These are phyloP conservation scores for Patellaria atrata DNA, from an alignment of 495 filamentous ascomycete genomes.

Conservation along the genomic window DNA sequence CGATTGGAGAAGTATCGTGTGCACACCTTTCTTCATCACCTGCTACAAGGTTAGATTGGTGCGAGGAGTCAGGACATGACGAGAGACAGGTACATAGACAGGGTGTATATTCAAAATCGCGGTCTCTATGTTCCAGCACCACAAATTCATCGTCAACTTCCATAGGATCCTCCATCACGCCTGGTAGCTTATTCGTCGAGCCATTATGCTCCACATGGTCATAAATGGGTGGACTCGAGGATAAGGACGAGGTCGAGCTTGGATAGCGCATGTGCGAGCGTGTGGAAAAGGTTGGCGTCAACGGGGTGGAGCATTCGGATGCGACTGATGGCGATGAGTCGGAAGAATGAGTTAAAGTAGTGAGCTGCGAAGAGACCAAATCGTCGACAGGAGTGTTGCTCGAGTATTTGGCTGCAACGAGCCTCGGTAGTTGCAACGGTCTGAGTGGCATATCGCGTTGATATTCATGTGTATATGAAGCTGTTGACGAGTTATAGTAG, in stretches of 20 bases:
- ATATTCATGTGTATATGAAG: too few species aligned
- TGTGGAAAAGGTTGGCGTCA: slow-evolving; percentile 44
- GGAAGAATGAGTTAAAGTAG: slow-evolving; percentile 12
- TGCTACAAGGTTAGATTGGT: slow-evolving; percentile 4
- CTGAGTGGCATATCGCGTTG: too few species aligned
- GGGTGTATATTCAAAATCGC: too few species aligned
- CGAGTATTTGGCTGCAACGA: slow-evolving; percentile 18
- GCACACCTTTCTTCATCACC: slow-evolving; percentile 10
- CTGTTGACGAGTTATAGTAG: too few species aligned
- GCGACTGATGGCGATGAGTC: slow-evolving; percentile 32
- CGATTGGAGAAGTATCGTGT: slow-evolving; percentile 6
- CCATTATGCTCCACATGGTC: slow-evolving; percentile 23
- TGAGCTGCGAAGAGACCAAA: slow-evolving; percentile 11
- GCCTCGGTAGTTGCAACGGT: slow-evolving; percentile 14
- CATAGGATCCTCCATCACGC: slow-evolving; percentile 21
- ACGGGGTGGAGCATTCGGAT: slow-evolving; percentile 44
- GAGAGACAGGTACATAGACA: slow-evolving; percentile 16
- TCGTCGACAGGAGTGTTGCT: slow-evolving; percentile 15
- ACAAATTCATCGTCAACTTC: slow-evolving; percentile 18
- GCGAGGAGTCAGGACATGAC: neutral
- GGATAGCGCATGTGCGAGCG: slow-evolving; percentile 43
- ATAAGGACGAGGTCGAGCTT: slow-evolving; percentile 48
- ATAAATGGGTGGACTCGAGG: slow-evolving; percentile 36
- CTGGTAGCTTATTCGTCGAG: slow-evolving; percentile 18
- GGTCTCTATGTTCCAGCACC: neutral